Percentiles rank a stretch among this genome's conserved stretches.
Conservation (phyloP, 2,329 filamentous ascomycete genomes). For the Fusarium buxicola region DNA sequence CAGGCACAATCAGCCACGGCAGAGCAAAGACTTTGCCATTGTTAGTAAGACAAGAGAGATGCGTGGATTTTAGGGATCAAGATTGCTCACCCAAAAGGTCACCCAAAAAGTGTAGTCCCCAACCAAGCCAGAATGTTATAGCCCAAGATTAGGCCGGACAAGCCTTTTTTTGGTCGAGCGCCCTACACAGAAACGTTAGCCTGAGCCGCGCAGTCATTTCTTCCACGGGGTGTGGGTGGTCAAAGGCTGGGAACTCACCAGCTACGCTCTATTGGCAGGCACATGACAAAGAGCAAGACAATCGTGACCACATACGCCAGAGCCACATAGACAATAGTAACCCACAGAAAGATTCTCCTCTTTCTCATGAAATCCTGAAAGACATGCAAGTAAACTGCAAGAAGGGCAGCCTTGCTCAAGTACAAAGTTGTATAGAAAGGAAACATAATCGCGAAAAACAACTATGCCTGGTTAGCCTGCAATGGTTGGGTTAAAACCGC, state of each 20-base stretch:
- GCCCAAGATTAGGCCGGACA: constrained; percentile 8
- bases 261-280: constrained; percentile 8
- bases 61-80: fast-evolving
- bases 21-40: constrained; percentile 15
- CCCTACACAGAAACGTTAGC: neutral
- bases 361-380: constrained; percentile 35
- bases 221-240: too few species aligned
- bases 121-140: constrained; percentile 21
- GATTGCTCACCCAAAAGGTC: constrained; percentile 11
- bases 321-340: neutral
- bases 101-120: constrained; percentile 25
- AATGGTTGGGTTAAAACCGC: neutral
- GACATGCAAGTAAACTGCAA: constrained; percentile 25
- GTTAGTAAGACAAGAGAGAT: neutral
- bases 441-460: constrained; percentile 25
- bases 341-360: constrained; percentile 23
- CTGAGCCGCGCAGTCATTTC: too few species aligned
- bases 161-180: neutral
- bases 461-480: neutral
- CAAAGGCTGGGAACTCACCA: constrained; percentile 10
- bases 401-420: constrained; percentile 36
- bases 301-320: constrained; percentile 4
- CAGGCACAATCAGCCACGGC: constrained; percentile 31
- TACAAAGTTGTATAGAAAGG: constrained; percentile 41
- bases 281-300: constrained; percentile 4